Conservation (phyloP, 371 early-diverging fungal genomes). For the Mortierella sp. region DNA sequence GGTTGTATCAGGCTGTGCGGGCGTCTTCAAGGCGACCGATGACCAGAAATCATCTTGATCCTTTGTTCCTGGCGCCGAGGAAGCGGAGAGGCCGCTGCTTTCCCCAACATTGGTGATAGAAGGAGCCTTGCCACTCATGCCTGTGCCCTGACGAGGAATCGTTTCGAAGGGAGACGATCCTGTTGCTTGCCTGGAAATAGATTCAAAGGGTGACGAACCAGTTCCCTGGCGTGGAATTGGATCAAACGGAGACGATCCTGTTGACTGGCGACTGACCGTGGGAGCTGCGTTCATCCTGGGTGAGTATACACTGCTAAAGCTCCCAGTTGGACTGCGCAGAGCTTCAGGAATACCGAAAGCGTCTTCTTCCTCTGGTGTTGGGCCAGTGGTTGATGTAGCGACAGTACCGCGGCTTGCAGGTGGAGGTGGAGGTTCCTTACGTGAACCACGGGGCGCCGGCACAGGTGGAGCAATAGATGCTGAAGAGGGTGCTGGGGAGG, state of each 20-base stretch:
- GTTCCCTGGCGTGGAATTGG: conserved; percentile 21
- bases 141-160: conserved; percentile 36
- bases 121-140: conserved; percentile 26
- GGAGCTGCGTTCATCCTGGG: conserved; percentile 8
- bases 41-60: conserved; percentile 40
- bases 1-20: conserved; percentile 19
- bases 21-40: conserved; percentile 16
- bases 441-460: conserved; percentile 52
- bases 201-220: conserved; percentile 40
- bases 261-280: conserved; percentile 44
- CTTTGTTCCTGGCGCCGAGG: conserved; percentile 4
- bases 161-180: conserved; percentile 35
- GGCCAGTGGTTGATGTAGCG: conserved; percentile 9
- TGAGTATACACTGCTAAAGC: conserved; percentile 35
- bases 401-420: conserved; percentile 50
- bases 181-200: conserved; percentile 32
- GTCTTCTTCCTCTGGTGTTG: conserved; percentile 43
- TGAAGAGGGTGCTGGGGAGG: conserved; percentile 8
- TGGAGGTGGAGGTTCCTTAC: conserved; percentile 55
- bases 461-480: conserved; percentile 28
- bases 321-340: conserved; percentile 50
- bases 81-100: conserved; percentile 1
- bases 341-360: conserved; percentile 54
- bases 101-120: conserved; percentile 21
- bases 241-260: conserved; percentile 47